Percentiles rank a stretch among this genome's conserved stretches.
These are phyloP conservation scores for Tylopilus orsonianus DNA, from an alignment of 1,284 basidiomycete species.

Conservation along the genomic window DNA sequence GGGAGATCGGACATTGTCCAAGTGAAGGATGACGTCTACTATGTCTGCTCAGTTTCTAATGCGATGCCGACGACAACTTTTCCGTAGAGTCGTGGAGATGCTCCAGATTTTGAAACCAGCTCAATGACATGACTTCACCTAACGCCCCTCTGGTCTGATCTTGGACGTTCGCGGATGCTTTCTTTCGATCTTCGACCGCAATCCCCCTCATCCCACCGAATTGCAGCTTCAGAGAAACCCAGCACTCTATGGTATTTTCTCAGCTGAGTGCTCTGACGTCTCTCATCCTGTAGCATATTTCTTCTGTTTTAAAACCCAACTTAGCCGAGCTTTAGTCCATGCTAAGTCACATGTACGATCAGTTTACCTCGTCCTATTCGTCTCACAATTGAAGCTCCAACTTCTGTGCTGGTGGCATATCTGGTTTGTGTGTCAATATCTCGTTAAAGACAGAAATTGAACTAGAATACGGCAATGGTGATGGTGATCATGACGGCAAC, in stretches of 20 bases:
- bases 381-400: not conserved
- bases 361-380: not conserved
- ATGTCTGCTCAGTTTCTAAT: no score
- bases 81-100: no score
- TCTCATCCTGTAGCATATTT: not conserved
- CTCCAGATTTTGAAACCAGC: no score
- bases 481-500: no score
- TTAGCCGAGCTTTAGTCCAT: not conserved
- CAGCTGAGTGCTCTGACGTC: not conserved
- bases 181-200: no score
- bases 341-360: not conserved
- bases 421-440: not conserved
- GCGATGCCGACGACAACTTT: no score
- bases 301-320: not conserved
- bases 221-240: not conserved
- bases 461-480: no score
- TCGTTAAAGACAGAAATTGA: not conserved
- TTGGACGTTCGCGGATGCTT: no score
- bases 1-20: conserved; percentile 16
- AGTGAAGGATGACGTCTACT: conserved; percentile 3
- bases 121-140: no score
- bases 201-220: no score
- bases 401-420: not conserved
- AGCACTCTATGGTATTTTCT: not conserved
- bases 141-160: no score